Percentiles rank a stretch among this genome's conserved stretches.
These are phyloP conservation scores for Microdochium bolleyi DNA, from an alignment of 2,329 filamentous ascomycete species.

Conservation along the genomic window DNA sequence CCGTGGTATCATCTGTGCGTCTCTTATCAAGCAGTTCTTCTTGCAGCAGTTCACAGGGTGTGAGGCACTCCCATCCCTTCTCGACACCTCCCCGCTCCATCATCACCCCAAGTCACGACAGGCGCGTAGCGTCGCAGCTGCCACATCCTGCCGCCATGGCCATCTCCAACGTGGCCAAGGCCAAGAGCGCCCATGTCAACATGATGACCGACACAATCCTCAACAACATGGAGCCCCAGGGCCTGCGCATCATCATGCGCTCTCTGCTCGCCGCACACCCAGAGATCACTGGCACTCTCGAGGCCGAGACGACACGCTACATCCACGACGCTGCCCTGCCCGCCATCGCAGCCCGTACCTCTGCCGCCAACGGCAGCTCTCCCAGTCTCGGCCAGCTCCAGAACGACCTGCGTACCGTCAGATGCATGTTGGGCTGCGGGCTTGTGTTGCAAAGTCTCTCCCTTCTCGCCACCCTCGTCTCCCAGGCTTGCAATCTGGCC, in stretches of 20 bases:
- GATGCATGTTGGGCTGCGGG: slow-evolving; percentile 17
- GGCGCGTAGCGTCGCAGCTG: not conserved
- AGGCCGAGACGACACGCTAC: slow-evolving; percentile 19
- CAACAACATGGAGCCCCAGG: slow-evolving; percentile 30
- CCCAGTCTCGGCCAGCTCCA: not conserved
- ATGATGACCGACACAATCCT: slow-evolving; percentile 38
- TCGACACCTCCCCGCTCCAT: too few species aligned
- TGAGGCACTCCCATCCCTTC: too few species aligned
- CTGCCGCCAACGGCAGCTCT: not conserved
- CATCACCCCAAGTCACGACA: too few species aligned
- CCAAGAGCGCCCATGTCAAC: slow-evolving; percentile 30
- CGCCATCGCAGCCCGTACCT: not conserved
- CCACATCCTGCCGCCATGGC: slow-evolving; percentile 1
- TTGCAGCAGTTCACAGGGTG: too few species aligned
- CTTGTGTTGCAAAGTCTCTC: slow-evolving; percentile 10
- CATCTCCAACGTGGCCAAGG: not conserved
- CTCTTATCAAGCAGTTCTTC: too few species aligned
- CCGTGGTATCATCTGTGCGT: too few species aligned
- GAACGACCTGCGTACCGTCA: slow-evolving; percentile 4
- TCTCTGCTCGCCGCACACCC: slow-evolving; percentile 17
- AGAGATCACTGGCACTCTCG: slow-evolving; percentile 21
- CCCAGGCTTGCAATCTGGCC: slow-evolving; percentile 2
- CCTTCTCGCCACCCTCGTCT: slow-evolving; percentile 6
- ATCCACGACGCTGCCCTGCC: slow-evolving; percentile 10
- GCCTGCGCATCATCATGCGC: slow-evolving; percentile 27